Conservation (phyloP, 2,329 filamentous ascomycete genomes). For the Waltergamsia citrina region DNA sequence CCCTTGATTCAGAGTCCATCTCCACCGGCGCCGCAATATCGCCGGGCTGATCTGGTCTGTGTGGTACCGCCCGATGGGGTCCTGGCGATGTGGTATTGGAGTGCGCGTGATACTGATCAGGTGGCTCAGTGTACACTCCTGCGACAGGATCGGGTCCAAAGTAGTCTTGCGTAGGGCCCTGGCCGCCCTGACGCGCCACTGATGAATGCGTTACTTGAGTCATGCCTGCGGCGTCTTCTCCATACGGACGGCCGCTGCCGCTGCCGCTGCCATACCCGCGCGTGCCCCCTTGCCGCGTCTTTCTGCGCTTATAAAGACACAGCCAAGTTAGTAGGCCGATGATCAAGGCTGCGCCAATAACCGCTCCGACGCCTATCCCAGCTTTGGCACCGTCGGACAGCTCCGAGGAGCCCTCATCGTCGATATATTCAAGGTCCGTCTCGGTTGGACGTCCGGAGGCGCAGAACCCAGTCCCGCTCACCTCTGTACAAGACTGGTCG, state of each 20-base stretch:
- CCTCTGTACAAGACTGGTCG: constrained; percentile 30
- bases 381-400: constrained; percentile 42
- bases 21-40: constrained; percentile 45
- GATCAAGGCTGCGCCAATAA: constrained; percentile 29
- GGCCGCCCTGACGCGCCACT: constrained; percentile 14
- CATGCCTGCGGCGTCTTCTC: constrained; percentile 16
- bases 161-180: constrained; percentile 28
- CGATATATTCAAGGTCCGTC: constrained; percentile 18
- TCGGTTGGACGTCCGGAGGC: constrained; percentile 22
- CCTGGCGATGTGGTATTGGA: constrained; percentile 17
- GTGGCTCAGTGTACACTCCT: constrained; percentile 36
- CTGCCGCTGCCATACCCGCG: constrained; percentile 3
- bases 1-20: constrained; percentile 36
- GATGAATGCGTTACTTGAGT: constrained; percentile 20
- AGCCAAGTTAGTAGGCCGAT: constrained; percentile 36
- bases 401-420: constrained; percentile 9
- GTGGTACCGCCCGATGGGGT: constrained; percentile 28
- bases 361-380: constrained; percentile 45
- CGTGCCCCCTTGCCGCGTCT: constrained; percentile 9
- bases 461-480: constrained; percentile 27
- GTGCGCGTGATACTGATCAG: constrained; percentile 3
- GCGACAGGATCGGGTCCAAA: constrained; percentile 30
- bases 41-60: constrained; percentile 33
- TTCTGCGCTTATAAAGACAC: constrained; percentile 30
- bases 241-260: not conserved